These are phyloP conservation scores for Chenopodium suecicum DNA, from an alignment of 148 eudicot genomes.

Conservation along the genomic window DNA sequence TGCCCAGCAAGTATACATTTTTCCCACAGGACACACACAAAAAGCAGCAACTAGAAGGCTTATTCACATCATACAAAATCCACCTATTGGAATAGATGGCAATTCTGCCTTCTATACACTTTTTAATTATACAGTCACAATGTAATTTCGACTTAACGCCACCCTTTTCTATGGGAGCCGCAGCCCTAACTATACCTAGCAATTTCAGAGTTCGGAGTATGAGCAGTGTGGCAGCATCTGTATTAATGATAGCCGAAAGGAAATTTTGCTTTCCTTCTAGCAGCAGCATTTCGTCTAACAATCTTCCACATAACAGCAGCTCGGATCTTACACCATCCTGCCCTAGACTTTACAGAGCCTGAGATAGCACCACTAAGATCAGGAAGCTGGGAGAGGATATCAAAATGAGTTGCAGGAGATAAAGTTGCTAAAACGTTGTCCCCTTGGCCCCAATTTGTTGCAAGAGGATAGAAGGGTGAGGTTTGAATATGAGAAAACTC, in stretches of 20 bases:
- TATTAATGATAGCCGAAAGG: constrained; percentile 17
- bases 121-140: not conserved
- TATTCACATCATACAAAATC: constrained; percentile 11
- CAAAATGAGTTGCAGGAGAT: constrained; percentile 26
- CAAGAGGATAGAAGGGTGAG: constrained; percentile 14
- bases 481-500: constrained; percentile 32
- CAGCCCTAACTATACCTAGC: constrained; percentile 6
- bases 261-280: constrained; percentile 34
- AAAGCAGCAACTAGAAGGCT: constrained; percentile 6
- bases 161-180: constrained; percentile 22
- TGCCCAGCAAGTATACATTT: not conserved
- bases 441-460: constrained; percentile 37
- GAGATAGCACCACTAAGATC: constrained; percentile 26
- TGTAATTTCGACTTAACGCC: constrained; percentile 9
- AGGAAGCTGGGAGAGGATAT: constrained; percentile 27
- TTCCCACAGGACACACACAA: not conserved
- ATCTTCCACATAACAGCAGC: constrained; percentile 69
- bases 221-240: constrained; percentile 10
- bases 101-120: constrained; percentile 4
- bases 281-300: constrained; percentile 50
- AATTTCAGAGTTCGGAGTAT: not conserved
- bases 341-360: constrained; percentile 41
- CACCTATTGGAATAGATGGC: not conserved
- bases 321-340: constrained; percentile 64
- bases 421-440: constrained; percentile 29